Conservation (phyloP, 495 filamentous ascomycete species). For the Aspergillus affinis region DNA sequence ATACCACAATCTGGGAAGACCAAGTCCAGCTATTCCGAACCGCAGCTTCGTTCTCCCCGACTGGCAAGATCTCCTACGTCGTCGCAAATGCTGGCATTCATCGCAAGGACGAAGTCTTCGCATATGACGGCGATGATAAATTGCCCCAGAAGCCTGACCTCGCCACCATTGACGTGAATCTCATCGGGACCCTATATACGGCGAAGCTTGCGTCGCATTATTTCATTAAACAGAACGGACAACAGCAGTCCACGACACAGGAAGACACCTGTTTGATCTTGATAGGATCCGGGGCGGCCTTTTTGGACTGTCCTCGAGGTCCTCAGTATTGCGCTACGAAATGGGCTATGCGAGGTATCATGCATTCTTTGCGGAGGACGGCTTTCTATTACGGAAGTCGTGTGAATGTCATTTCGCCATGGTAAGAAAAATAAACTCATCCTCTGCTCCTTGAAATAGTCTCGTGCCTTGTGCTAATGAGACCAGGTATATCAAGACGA, state of each 20-base stretch:
- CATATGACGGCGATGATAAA: constrained; percentile 19
- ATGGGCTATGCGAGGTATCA: constrained; percentile 32
- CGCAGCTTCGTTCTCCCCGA: constrained; percentile 30
- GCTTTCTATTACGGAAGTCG: constrained; percentile 23
- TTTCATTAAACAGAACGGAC: constrained; percentile 27
- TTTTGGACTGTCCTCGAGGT: constrained; percentile 23
- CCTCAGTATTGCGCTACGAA: constrained; percentile 29
- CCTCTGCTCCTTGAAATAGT: too few relatives aligned
- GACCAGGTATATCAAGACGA: constrained; percentile 25
- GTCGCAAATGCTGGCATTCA: constrained; percentile 48
- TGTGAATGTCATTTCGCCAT: constrained; percentile 24
- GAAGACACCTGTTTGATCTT: constrained; percentile 27
- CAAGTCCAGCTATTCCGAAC: constrained; percentile 39
- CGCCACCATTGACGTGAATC: constrained; percentile 42
- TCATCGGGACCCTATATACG: constrained; percentile 41
- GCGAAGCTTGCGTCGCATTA: constrained; percentile 46
- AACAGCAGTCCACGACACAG: constrained; percentile 9
- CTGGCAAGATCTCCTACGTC: constrained; percentile 41
- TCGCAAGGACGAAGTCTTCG: constrained; percentile 40
- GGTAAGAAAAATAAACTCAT: too few relatives aligned
- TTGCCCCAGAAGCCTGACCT: constrained; percentile 37
- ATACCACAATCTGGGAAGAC: constrained; percentile 26
- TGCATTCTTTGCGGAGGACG: constrained; percentile 26
- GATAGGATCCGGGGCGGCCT: constrained; percentile 30
- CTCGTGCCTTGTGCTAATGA: neutral